Evolutionary conservation across 805 yeast species (phyloP).

Genomic region (Kuraishia ogatae): DNA sequence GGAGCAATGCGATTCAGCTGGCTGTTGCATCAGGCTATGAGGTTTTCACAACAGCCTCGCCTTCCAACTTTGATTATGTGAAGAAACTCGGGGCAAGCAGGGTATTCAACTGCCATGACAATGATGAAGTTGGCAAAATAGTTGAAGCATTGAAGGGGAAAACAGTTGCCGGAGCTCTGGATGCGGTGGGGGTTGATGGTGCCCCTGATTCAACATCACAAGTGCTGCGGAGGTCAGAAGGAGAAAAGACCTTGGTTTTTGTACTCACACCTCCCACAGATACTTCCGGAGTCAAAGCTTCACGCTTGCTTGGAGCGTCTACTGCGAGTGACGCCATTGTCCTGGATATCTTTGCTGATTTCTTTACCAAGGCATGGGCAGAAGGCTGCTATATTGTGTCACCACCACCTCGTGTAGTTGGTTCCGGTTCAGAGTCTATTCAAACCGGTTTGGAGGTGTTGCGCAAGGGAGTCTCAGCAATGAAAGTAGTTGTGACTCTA

Average conservation of each 20-base stretch:
- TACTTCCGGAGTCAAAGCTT: background rate
- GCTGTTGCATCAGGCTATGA: constrained; percentile 8
- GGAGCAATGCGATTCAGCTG: constrained; percentile 7
- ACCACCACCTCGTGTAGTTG: background rate
- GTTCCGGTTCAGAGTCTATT: background rate
- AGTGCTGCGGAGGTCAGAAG: background rate
- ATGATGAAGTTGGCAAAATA: constrained; percentile 3
- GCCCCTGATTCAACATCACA: background rate
- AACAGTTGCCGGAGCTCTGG: constrained; percentile 2
- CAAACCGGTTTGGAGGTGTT: background rate
- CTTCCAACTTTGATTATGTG: constrained; percentile 3
- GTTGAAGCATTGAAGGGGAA: constrained; percentile 2
- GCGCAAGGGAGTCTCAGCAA: constrained; percentile 1
- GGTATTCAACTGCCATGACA: constrained; percentile 7
- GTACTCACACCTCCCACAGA: background rate
- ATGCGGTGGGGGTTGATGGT: constrained; percentile 16
- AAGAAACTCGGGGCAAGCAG: constrained; percentile 7
- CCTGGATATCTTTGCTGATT: background rate
- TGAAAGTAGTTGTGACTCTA: background rate
- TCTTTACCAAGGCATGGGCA: background rate
- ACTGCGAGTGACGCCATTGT: background rate
- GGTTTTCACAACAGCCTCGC: constrained; percentile 7
- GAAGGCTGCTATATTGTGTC: background rate
- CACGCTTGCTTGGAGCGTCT: background rate
- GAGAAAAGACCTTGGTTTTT: background rate